Percentiles rank a stretch among this genome's conserved stretches.
phyloP scores from a whole-genome alignment of 176 grass and related monocot genomes.

The Bothriochloa decipiens region DNA sequence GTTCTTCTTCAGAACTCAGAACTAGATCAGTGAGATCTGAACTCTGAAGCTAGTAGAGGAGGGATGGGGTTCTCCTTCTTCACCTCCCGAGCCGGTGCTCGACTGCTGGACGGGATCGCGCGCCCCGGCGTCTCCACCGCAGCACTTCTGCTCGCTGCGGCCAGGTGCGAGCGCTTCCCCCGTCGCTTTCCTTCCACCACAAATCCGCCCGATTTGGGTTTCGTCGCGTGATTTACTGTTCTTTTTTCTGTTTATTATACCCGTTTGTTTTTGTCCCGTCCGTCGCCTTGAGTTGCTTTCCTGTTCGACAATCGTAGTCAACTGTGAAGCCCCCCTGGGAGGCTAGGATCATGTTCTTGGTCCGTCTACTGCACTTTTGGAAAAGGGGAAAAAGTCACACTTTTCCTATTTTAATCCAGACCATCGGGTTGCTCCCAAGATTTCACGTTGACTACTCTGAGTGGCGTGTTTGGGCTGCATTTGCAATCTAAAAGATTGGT shows the following conservation, averaged over 20 bases:
- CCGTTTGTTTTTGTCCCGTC: neutral
- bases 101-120: constrained; percentile 34
- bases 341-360: constrained; percentile 11
- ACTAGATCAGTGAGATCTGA: neutral
- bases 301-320: neutral
- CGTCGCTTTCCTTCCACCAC: neutral
- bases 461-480: neutral
- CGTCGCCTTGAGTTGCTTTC: too few species aligned
- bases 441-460: neutral
- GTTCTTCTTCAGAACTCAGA: neutral
- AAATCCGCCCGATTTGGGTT: neutral
- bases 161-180: constrained; percentile 42
- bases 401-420: neutral
- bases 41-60: neutral
- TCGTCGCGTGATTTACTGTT: neutral
- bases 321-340: neutral
- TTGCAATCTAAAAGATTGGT: neutral
- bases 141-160: constrained; percentile 47
- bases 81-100: constrained; percentile 38
- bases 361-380: neutral
- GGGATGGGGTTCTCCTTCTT: constrained; percentile 57
- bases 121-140: constrained; percentile 45
- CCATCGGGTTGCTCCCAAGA: neutral
- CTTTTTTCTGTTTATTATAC: neutral
- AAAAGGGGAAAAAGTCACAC: too few species aligned